A percentile compares a stretch with the other conserved stretches of the same genome.
These are phyloP conservation scores for Aspergillus oerlinghausenensis DNA, from an alignment of 2,329 filamentous ascomycete species.

Conservation along the genomic window DNA sequence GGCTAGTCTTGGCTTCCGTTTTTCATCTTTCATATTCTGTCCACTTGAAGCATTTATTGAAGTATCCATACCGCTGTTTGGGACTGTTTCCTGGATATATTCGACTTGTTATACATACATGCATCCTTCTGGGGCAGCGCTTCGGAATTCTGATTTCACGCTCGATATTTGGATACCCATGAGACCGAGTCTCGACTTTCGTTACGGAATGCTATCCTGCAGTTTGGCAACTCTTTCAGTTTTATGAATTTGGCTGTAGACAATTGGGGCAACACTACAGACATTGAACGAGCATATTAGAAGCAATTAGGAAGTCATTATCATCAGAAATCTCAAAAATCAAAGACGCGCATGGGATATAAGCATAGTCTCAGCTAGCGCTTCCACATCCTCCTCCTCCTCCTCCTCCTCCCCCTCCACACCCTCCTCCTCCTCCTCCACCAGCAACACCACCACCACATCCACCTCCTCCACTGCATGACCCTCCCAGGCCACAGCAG, in stretches of 20 bases:
- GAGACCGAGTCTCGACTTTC: background rate
- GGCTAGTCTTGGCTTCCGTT: background rate
- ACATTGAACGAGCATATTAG: background rate
- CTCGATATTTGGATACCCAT: background rate
- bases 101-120: background rate
- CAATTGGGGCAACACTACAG: background rate
- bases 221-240: background rate
- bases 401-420: conserved; percentile 29
- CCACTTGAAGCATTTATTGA: background rate
- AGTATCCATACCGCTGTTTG: background rate
- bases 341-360: background rate
- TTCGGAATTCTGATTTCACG: background rate
- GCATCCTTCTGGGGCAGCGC: background rate
- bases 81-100: background rate
- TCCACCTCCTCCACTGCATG: conserved; percentile 37
- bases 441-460: conserved; percentile 28
- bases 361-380: background rate
- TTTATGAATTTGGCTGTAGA: background rate
- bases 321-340: background rate
- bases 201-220: background rate
- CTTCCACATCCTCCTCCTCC: conserved; percentile 11
- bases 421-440: conserved; percentile 37
- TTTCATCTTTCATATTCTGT: background rate
- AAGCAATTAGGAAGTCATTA: background rate
- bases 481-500: conserved; percentile 37